Percentiles rank a stretch among this genome's conserved stretches.
Conservation (phyloP, 495 filamentous ascomycete species). For the Podospora australis region DNA sequence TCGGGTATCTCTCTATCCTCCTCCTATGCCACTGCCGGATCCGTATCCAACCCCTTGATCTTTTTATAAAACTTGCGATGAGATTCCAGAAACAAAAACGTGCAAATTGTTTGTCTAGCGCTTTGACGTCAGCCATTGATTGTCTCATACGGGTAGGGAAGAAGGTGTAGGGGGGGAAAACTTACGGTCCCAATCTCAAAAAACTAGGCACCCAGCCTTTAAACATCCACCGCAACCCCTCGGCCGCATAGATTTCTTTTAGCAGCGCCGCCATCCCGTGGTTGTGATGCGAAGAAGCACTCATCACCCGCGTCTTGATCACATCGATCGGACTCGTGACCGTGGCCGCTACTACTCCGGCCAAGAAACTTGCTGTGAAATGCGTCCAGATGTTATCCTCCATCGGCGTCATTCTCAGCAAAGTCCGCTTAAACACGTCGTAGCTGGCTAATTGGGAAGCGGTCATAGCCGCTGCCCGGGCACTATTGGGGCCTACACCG, state of each 20-base stretch:
- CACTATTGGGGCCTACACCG: constrained; percentile 86
- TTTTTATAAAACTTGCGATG: constrained; percentile 66
- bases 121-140: constrained; percentile 4
- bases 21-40: not conserved
- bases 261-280: constrained; percentile 51
- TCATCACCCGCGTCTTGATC: constrained; percentile 96
- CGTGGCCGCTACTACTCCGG: constrained; percentile 91
- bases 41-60: constrained; percentile 38
- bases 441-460: constrained; percentile 85
- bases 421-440: constrained; percentile 78
- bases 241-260: constrained; percentile 62
- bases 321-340: constrained; percentile 94
- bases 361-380: constrained; percentile 77
- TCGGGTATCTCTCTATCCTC: not conserved
- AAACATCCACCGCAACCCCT: constrained; percentile 88
- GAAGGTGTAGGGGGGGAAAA: constrained; percentile 9
- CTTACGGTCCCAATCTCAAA: constrained; percentile 68
- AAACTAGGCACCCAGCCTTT: constrained; percentile 98
- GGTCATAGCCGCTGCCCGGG: constrained; percentile 90
- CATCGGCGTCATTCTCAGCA: constrained; percentile 62
- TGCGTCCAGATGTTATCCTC: constrained; percentile 75
- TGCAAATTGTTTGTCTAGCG: constrained; percentile 78
- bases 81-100: constrained; percentile 91
- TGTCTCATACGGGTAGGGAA: not conserved
- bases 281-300: constrained; percentile 53